Evolutionary conservation across 1,284 basidiomycete species (phyloP), one percentile per base, ranked within the genome.

Genomic region (Albatrellus sp.): DNA sequence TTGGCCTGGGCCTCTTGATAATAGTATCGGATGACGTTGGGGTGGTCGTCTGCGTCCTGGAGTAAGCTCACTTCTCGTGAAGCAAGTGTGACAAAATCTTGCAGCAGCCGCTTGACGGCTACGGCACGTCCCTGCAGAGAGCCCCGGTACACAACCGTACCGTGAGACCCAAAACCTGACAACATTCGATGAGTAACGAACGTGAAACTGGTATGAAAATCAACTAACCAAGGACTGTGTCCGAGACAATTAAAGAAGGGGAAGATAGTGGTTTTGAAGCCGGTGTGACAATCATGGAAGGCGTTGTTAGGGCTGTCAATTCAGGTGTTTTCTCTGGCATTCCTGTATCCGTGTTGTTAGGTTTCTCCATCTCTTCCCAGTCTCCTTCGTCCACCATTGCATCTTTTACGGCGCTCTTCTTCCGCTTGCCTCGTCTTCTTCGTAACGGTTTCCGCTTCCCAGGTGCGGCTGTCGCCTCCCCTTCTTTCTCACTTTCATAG

Each of bases 21-120:
- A 63, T 92, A 98, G 63, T 98, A 94, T 46, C 94, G 81, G 52
- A 98, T 94, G 55, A 98, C 93, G 62, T 98, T 98, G 4, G 92
- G 91, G 57, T 98, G 96, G 60, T 97, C 91, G 65, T 98, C 96
- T 35, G 88, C 90, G 58, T 97, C 93, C 65, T 94, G 90, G 2
- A 98, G 72, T 37, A 98, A 78, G 57, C 80, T 84, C 19, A 98
- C 93, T 68, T 98, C 96, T 46, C 94, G 88, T 8, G 85, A 78
- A 1, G 94, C 93, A 30, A 98, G 78, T 0, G 90, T 92, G 41
- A 96, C 90, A 59, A 98, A 98, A 61, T 98, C 93, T 54, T 85
- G 85, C 20, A 98, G 73, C 11, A 98, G 75, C 0, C 96, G 86
- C 64, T 98, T 98, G 50, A 98, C 93, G 5, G 94, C 94, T 1